Evolutionary conservation across 208 protist genomes (phyloP).

Genomic region (Porcisia hertigi): DNA sequence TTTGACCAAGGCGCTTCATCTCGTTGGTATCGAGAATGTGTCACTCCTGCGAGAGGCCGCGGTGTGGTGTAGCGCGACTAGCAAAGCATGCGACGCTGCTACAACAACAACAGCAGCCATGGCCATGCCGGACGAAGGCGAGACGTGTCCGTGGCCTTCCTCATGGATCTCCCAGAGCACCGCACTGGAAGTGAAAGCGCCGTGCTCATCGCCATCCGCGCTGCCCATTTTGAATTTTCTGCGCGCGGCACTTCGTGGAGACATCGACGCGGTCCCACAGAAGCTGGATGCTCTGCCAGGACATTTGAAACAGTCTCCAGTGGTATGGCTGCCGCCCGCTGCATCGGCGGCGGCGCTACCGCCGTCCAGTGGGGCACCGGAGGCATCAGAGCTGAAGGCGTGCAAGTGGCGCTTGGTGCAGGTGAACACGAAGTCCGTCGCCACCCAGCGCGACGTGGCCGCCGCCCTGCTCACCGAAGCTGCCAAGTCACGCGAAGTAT

Average conservation of each 20-base stretch:
- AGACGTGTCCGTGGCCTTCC: slow-evolving; percentile 21
- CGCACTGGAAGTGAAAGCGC: not conserved
- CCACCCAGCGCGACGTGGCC: slow-evolving; percentile 35
- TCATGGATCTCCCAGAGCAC: slow-evolving; percentile 24
- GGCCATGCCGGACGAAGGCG: not conserved
- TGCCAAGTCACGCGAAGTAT: slow-evolving; percentile 26
- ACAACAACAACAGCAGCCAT: not conserved
- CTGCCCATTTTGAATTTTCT: not conserved
- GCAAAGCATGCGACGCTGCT: not conserved
- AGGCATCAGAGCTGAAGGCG: slow-evolving; percentile 2
- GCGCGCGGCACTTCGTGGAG: not conserved
- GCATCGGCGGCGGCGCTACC: slow-evolving; percentile 13
- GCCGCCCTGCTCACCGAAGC: slow-evolving; percentile 21
- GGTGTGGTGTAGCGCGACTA: slow-evolving; percentile 17
- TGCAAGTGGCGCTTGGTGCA: slow-evolving; percentile 21
- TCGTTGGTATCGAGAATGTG: slow-evolving; percentile 58
- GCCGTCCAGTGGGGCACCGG: not conserved
- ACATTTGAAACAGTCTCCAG: slow-evolving; percentile 5
- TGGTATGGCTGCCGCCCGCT: slow-evolving; percentile 6
- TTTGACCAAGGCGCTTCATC: slow-evolving; percentile 48
- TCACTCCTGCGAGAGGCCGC: slow-evolving; percentile 17
- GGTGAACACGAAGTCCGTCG: slow-evolving; percentile 22
- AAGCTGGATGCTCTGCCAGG: not conserved
- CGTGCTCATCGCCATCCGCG: not conserved
- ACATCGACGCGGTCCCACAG: not conserved